Base-by-base conservation (phyloP, 2,329 filamentous ascomycete species). In the Ophiostoma sp. region DNA sequence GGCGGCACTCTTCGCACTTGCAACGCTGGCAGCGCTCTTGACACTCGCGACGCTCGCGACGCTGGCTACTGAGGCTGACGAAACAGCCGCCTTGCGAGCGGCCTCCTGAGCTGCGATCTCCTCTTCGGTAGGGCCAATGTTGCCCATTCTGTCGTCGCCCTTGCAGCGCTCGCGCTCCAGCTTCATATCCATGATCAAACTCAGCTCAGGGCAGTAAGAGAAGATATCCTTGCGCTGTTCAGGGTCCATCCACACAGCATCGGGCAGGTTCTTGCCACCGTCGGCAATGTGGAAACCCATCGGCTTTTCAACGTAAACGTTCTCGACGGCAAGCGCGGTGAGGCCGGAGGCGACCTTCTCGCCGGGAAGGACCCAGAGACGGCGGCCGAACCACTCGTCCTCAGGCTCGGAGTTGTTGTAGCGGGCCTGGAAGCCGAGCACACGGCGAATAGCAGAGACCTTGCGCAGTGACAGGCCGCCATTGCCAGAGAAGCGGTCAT, bases 171-270 rank as follows among this genome's bases (percentile, higher is more conserved):
- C 79, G 60, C 79, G 74, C 75, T 83, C 81, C 11, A 84, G 75
- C 74, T 84, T 84, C 84, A 86, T 86, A 58, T 83, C 80, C 78
- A 85, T 79, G 69, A 85, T 82, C 73, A 86, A 77, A 71, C 78
- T 80, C 27, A 86, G 74, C 74, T 86, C 84, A 1, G 84, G 84
- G 70, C 84, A 86, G 75, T 86, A 86, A 18, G 81, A 77, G 71
- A 84, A 82, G 38, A 85, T 83, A 67, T 78, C 75, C 71, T 80
- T 78, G 45, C 84, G 77, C 70, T 79, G 77, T 1, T 72, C 73
- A 1, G 75, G 75, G 65, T 81, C 75, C 69, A 79, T 79, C 84
- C 84, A 86, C 16, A 85, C 79, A 2, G 73, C 76, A 36, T 79
- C 78, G 27, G 78, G 73, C 4, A 85, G 75, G 36, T 75, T 71